Base-by-base conservation (phyloP, 1,139 yeast species). In the Candida glucosophila region DNA sequence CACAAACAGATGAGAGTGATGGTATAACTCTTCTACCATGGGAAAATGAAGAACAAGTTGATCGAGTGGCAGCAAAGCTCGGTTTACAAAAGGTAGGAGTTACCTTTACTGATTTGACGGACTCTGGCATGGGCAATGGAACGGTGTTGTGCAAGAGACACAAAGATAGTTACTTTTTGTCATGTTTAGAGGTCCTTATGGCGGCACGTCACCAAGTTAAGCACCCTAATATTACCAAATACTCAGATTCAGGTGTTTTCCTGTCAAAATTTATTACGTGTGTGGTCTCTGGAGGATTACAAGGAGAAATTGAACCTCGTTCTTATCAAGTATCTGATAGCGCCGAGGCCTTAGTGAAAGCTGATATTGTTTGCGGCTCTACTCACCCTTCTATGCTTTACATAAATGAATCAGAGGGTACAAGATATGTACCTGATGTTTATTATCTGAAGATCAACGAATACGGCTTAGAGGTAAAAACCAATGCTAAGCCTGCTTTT, bases 201-300 rank as follows among this genome's bases (percentile, higher is more conserved):
- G 85, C 96, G 2, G 90, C 95, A 0, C 66, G 69, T 35, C 67
- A 81, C 52, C 99, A 92, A 52, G 48, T 64, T 13, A 54, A 57
- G 31, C 61, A 73, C 42, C 82, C 86, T n/a, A 82, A 79, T 47
- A 47, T 56, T 8, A 66, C 82, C 23, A 73, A 73, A 40, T 80
- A 77, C 67, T 67, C 82, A 19, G 69, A 67, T 19, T 54, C 67
- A n/a, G 86, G 88, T 2, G 44, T 49, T 20, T 90, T 70, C 47
- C 81, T 95, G 9, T 86, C 96, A 9, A 85, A 85, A 45, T 90
- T 85, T 48, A 90, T 88, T 14, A 90, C 98, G 0, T 86, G 96
- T 55, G 92, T 88, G 16, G 67, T 92, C 4, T 73, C 92, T 2
- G 99, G 98, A 14, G 93, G 93, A 34, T 51, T 67, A 12, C 57